Base-by-base conservation (phyloP, 441 rosid species). In the Daphne laureola region DNA sequence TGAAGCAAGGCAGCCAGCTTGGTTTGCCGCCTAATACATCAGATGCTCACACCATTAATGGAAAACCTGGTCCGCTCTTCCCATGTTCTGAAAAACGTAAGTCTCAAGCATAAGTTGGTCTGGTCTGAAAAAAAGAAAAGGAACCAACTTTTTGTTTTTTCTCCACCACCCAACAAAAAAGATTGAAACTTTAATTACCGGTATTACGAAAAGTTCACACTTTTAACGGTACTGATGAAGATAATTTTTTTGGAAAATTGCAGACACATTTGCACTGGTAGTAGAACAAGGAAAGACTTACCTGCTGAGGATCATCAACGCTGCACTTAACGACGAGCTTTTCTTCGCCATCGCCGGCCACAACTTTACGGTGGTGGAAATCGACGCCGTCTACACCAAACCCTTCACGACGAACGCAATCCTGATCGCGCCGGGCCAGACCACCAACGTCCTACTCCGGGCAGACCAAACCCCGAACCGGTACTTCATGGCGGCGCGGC, bases 251-350 rank as follows among this genome's bases (percentile, higher is more conserved):
- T 1, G 5, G 38, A 31, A 8, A 31, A 31, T 38, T 46, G 14
- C 67, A 74, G 79, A 74, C 53, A 74, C 79, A 45, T 74, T 49
- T 43, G 73, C 64, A 15, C 53, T 70, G 71, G 73, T 70, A 52
- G 73, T 70, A 3, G 73, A 70, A 52, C 62, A 51, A 3, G 79
- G 79, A 21, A 70, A 74, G 58, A 67, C 71, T 12, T 70, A 74
- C 57, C 79, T 74, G 8, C 55, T 74, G 54, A 63, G 79, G 14
- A 71, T 74, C 58, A n/a, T 70, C 64, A 74, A 74, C 45, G 85
- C 88, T 23, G 88, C 88, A 1, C 73, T 82, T 59, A 82, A 82
- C 31, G 83, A 82, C 35, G 89, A 82, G 68, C 73, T 79, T 5
- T 79, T 82, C 71, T 77, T 82, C 1, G 73, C 73, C 0, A 70